These are phyloP conservation scores for Fusarium burgessii DNA, from an alignment of 2,329 filamentous ascomycete species.

Conservation along the genomic window DNA sequence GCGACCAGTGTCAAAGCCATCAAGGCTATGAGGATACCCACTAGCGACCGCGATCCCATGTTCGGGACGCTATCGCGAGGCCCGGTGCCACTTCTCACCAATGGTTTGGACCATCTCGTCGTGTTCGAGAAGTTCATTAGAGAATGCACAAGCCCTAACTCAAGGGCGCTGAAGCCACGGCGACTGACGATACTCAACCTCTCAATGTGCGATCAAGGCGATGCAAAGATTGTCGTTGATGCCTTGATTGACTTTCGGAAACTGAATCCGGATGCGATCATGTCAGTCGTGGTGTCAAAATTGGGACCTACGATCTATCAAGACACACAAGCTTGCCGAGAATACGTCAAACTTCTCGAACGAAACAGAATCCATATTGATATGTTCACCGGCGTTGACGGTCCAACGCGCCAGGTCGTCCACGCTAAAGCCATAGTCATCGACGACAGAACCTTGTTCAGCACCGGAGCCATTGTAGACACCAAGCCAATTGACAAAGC, in stretches of 20 bases:
- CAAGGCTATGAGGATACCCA: neutral
- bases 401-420: constrained; percentile 1
- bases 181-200: constrained; percentile 5
- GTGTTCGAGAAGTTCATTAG: neutral
- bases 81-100: neutral
- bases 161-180: neutral
- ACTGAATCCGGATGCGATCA: neutral
- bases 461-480: neutral
- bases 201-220: constrained; percentile 7
- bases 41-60: neutral
- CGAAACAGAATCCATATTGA: neutral
- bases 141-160: neutral
- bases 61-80: neutral
- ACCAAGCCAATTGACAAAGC: constrained; percentile 9
- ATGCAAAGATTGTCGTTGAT: constrained; percentile 6
- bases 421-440: constrained; percentile 11
- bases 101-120: neutral
- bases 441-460: neutral
- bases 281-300: constrained; percentile 5
- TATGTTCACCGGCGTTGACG: constrained; percentile 1
- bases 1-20: constrained; percentile 11
- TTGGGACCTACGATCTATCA: neutral
- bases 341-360: neutral
- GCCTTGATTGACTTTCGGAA: neutral
- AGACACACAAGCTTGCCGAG: accelerated